phyloP scores from a whole-genome alignment of 768 basidiomycete species.

The Tulasnella sp. region DNA sequence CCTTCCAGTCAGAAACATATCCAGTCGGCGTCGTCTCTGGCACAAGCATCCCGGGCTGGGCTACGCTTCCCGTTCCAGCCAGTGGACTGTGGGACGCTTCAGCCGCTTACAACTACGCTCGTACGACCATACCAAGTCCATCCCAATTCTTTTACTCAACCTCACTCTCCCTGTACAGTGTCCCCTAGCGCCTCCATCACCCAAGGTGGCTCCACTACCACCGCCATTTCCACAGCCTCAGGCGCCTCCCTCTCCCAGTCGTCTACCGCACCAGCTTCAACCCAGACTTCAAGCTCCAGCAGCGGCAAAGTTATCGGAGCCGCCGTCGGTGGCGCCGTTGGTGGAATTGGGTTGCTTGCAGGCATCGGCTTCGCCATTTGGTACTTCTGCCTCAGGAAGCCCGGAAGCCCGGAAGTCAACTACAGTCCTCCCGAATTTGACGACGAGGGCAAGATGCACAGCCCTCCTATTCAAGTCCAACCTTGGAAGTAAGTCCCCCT shows the following conservation, averaged over 20 bases:
- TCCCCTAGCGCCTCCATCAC: not conserved
- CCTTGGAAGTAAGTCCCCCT: not conserved
- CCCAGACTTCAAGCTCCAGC: not conserved
- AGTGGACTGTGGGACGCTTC: not conserved
- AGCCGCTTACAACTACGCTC: not conserved
- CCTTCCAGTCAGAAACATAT: not conserved
- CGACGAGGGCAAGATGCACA: not conserved
- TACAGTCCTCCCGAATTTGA: not conserved
- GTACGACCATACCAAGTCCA: too few species aligned
- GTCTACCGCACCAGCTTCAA: not conserved
- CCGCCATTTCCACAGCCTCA: not conserved
- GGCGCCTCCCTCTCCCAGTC: not conserved
- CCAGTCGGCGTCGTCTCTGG: not conserved
- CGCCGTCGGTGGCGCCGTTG: not conserved
- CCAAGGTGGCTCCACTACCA: not conserved
- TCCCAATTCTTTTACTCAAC: not conserved
- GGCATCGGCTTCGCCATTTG: not conserved
- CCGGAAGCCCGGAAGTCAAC: not conserved
- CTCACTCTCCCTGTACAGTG: not conserved
- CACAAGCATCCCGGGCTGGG: not conserved
- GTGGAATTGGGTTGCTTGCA: not conserved
- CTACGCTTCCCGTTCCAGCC: not conserved
- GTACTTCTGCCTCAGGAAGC: not conserved
- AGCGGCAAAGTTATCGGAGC: not conserved
- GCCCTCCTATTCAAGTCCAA: not conserved